phyloP scores from a whole-genome alignment of 768 basidiomycete species.

The Candolleomyces eurysporus region DNA sequence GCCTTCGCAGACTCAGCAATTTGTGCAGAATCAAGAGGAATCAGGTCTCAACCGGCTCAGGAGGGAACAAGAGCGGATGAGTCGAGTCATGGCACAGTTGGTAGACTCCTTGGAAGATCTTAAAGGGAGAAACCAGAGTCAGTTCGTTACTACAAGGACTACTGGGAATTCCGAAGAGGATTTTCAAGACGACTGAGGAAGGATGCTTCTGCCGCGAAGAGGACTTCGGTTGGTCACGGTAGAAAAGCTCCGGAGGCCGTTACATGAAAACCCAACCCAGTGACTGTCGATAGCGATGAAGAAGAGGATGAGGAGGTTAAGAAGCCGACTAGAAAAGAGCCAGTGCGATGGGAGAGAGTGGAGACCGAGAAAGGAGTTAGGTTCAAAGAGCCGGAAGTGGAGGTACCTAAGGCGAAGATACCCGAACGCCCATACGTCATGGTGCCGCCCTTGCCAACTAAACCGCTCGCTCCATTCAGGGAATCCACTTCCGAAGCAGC shows the following conservation, averaged over 20 bases:
- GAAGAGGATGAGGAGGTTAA: not conserved
- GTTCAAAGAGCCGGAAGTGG: not conserved
- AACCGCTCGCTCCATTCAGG: not conserved
- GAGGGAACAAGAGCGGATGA: not conserved
- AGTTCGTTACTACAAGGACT: too few species aligned
- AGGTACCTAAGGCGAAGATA: not conserved
- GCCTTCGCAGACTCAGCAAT: not conserved
- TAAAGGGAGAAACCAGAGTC: not conserved
- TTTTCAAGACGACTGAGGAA: slow-evolving; percentile 8
- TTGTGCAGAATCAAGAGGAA: too few species aligned
- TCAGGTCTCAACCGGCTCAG: not conserved
- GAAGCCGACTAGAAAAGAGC: not conserved
- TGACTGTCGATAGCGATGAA: not conserved
- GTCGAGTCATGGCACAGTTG: not conserved
- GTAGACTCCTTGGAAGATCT: not conserved
- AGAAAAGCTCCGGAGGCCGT: not conserved
- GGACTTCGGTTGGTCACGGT: not conserved
- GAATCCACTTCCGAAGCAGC: not conserved
- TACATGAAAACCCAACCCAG: not conserved
- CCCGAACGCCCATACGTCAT: not conserved
- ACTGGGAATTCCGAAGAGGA: not conserved
- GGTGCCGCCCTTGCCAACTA: not conserved
- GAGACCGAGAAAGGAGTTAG: not conserved
- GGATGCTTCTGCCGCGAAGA: not conserved
- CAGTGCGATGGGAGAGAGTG: not conserved